A percentile compares a stretch with the other conserved stretches of the same genome.
phyloP scores from a whole-genome alignment of 2,329 filamentous ascomycete species.

The Plectosphaerella sp. region DNA sequence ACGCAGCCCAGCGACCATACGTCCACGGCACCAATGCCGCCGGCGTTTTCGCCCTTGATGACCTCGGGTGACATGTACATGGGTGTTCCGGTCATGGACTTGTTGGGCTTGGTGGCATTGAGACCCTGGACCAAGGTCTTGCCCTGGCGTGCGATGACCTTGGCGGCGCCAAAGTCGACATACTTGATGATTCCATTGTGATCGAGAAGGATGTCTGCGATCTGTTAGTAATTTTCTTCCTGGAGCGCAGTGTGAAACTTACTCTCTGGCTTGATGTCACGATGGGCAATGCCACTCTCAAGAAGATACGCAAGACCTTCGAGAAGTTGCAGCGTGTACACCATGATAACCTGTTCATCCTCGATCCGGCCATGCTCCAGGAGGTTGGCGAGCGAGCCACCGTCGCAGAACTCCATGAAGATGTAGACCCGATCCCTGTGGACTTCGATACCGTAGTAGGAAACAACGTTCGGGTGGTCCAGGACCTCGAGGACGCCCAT shows the following conservation, averaged over 20 bases:
- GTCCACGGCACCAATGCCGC: conserved; percentile 82
- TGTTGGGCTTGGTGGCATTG: conserved; percentile 62
- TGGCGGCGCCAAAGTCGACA: conserved; percentile 96
- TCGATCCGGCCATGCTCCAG: conserved; percentile 96
- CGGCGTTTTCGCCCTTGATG: conserved; percentile 81
- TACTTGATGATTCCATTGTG: conserved; percentile 99
- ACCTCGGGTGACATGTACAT: conserved; percentile 99
- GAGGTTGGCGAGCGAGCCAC: conserved; percentile 83
- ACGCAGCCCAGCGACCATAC: conserved; percentile 97
- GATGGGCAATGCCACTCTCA: conserved; percentile 85
- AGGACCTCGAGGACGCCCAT: conserved; percentile 95
- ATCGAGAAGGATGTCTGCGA: conserved; percentile 82
- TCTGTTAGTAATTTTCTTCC: conserved; percentile 10
- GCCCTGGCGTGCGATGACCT: conserved; percentile 91
- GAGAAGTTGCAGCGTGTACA: conserved; percentile 89
- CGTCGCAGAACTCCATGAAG: conserved; percentile 99
- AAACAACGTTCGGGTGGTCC: conserved; percentile 96
- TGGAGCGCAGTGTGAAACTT: conserved; percentile 32
- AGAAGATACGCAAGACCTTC: conserved; percentile 94
- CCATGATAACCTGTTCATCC: conserved; percentile 96
- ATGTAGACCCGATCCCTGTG: conserved; percentile 99
- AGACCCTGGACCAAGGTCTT: conserved; percentile 72
- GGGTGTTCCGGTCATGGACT: conserved; percentile 94
- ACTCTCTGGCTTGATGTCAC: conserved; percentile 98
- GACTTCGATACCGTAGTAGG: conserved; percentile 96